Evolutionary conservation across 129 eudicot genomes (phyloP), one percentile per base, ranked within the genome.

Genomic region (Scalesia atractyloides): DNA sequence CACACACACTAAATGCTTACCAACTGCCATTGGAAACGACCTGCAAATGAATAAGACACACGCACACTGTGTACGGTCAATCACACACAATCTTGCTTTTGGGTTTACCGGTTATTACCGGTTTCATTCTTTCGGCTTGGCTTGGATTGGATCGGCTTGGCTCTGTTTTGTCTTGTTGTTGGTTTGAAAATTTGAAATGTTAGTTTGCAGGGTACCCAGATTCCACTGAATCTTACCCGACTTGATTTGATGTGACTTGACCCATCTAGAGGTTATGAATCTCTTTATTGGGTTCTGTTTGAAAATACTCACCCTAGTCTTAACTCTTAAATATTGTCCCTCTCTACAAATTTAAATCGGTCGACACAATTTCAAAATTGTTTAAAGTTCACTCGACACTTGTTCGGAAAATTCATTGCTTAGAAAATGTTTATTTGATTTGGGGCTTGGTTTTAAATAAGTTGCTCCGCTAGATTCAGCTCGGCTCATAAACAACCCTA

Each of bases 1-100:
- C 12, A 73, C 85, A 85, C 36, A 76, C 84, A 82, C 36, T 89
- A 89, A 89, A 86, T 89, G 96, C 92, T 84, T 84, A 84, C 89
- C 91, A 89, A 86, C 89, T 89, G 96, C 91, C 91, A 82, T 76
- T 76, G 79, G 90, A 82, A 82, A 82, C 82, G 81, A 73, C 80
- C 79, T 57, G 87, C 80, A 76, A 83, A 80, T 74, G 79, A 75
- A 73, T 75, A 64, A 78, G 66, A 79, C 79, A 77, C 79, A 73
- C 78, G 47, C 69, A 74, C 74, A 64, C 65, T 48, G 72, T 73
- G 80, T 74, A 82, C 81, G 83, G 83, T 79, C 91, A 65, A 78
- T 81, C 74, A 80, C 78, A 48, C 84, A 66, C 69, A 75, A 72
- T 67, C 70, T 70, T 76, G 68, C 68, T 70, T 77, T 79, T 74